phyloP scores from a whole-genome alignment of 2,329 filamentous ascomycete species.

The Colletotrichum scovillei region DNA sequence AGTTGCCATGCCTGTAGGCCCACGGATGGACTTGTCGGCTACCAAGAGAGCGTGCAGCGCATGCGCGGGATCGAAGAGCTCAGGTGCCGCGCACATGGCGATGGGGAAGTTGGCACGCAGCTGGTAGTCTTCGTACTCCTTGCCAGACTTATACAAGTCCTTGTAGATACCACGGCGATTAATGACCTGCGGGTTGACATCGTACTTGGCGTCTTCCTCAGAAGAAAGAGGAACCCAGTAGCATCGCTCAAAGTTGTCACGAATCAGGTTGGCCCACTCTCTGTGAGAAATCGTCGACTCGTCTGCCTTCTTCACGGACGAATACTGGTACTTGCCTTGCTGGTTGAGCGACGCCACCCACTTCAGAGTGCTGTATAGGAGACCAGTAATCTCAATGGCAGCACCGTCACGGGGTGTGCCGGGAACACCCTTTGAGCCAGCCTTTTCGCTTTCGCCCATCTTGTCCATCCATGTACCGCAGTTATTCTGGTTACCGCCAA shows the following conservation, averaged over 20 bases:
- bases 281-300: slow-evolving; percentile 73
- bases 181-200: slow-evolving; percentile 81
- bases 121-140: slow-evolving; percentile 98
- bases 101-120: slow-evolving; percentile 94
- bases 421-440: slow-evolving; percentile 91
- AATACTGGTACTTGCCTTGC: slow-evolving; percentile 77
- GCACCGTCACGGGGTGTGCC: slow-evolving; percentile 97
- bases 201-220: slow-evolving; percentile 79
- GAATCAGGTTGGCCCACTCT: slow-evolving; percentile 84
- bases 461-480: slow-evolving; percentile 99
- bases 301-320: slow-evolving; percentile 75
- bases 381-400: slow-evolving; percentile 92
- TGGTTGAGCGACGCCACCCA: slow-evolving; percentile 80
- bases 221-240: slow-evolving; percentile 84
- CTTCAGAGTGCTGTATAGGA: slow-evolving; percentile 87
- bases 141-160: slow-evolving; percentile 92
- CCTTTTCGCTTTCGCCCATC: slow-evolving; percentile 97
- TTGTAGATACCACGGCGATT: slow-evolving; percentile 98
- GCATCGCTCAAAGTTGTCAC: slow-evolving; percentile 88
- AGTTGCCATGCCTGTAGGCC: slow-evolving; percentile 94
- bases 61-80: slow-evolving; percentile 83
- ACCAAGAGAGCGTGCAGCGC: slow-evolving; percentile 84
- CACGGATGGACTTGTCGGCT: slow-evolving; percentile 82
- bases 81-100: slow-evolving; percentile 92
- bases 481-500: slow-evolving; percentile 93